phyloP scores from a whole-genome alignment of 306 rosid species.

The Benincasa hispida region DNA sequence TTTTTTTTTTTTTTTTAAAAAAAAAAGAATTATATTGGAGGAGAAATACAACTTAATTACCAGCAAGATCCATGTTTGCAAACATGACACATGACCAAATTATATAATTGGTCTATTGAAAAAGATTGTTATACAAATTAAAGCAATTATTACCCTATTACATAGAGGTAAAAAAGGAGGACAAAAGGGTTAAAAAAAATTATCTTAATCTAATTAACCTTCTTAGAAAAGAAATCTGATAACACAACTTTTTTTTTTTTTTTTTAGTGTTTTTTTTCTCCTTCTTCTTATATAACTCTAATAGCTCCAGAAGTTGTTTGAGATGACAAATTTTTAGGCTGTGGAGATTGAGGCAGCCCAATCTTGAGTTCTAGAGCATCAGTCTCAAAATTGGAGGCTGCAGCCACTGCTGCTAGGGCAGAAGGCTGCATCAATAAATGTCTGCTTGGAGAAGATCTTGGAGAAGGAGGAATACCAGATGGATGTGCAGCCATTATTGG shows the following conservation, averaged over 20 bases:
- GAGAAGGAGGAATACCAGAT: slow-evolving; percentile 34
- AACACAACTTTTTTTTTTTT: neutral
- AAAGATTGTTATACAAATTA: too few species aligned
- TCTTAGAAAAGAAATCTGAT: neutral
- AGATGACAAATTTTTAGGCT: slow-evolving; percentile 9
- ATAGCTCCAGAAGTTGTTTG: slow-evolving; percentile 26
- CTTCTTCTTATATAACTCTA: slow-evolving; percentile 6
- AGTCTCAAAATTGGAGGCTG: neutral
- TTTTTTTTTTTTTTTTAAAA: too few species aligned
- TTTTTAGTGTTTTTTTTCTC: neutral
- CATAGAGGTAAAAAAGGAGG: too few species aligned
- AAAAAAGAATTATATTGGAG: too few species aligned
- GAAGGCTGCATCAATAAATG: neutral
- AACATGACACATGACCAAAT: too few species aligned
- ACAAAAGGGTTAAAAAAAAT: too few species aligned
- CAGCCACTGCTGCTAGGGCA: neutral
- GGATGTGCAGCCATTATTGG: slow-evolving; percentile 17
- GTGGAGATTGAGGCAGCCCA: slow-evolving; percentile 24
- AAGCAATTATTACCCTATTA: too few species aligned
- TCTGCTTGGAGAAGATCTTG: slow-evolving; percentile 9
- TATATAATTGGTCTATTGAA: too few species aligned
- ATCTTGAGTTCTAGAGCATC: slow-evolving; percentile 33
- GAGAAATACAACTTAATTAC: too few species aligned
- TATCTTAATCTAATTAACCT: neutral
- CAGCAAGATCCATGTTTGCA: too few species aligned